Conservation (phyloP, 805 yeast species). For the Barnettozyma siamensis region DNA sequence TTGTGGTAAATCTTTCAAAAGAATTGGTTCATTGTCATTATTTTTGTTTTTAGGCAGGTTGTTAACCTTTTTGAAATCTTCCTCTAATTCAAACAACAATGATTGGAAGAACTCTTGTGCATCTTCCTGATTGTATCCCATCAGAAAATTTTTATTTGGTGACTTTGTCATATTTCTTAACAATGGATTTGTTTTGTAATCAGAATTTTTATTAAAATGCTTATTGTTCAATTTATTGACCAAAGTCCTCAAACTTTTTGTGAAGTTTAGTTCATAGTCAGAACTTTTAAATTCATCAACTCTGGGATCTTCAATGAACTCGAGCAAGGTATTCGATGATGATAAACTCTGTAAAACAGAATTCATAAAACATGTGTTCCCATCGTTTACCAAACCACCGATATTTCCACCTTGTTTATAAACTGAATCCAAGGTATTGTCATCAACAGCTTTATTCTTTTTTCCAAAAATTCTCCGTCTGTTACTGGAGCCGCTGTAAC, state of each 20-base stretch:
- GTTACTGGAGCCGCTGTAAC: not conserved
- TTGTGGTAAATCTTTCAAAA: constrained; percentile 27
- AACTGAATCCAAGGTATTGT: constrained; percentile 30
- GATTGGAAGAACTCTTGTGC: constrained; percentile 94
- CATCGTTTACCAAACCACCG: constrained; percentile 86
- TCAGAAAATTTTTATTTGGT: constrained; percentile 68
- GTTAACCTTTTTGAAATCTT: constrained; percentile 38
- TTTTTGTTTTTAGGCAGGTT: constrained; percentile 1
- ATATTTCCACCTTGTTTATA: constrained; percentile 60
- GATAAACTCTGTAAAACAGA: constrained; percentile 81
- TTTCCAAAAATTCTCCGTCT: constrained; percentile 10
- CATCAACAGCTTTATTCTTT: constrained; percentile 8
- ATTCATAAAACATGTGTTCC: constrained; percentile 94
- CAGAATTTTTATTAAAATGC: constrained; percentile 48
- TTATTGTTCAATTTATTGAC: constrained; percentile 49
- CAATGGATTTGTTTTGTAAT: constrained; percentile 55
- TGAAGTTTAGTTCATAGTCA: constrained; percentile 37
- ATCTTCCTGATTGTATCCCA: constrained; percentile 91
- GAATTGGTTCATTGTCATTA: constrained; percentile 21
- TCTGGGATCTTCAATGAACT: constrained; percentile 42
- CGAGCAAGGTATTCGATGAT: constrained; percentile 54
- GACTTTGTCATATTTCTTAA: constrained; percentile 69
- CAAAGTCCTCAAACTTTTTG: constrained; percentile 46
- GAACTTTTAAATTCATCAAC: constrained; percentile 12
- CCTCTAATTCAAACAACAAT: constrained; percentile 60